A percentile compares a stretch with the other conserved stretches of the same genome.
Conservation (phyloP, 768 basidiomycete species). For the Chalciporus pseudorubinellus region DNA sequence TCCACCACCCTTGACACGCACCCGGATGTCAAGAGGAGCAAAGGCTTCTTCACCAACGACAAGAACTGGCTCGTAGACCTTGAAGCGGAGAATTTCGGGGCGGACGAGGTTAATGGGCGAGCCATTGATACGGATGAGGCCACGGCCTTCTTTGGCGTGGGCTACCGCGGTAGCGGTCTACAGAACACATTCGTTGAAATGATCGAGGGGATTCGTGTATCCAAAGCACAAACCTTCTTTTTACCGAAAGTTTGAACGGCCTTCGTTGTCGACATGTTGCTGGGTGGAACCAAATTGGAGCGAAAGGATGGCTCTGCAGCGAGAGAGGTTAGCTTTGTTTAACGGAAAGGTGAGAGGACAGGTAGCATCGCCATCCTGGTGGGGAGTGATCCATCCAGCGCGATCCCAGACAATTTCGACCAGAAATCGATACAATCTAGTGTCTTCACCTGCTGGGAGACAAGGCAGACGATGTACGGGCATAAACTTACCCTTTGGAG, state of each 20-base stretch:
- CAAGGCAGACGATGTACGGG: neutral
- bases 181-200: conserved; percentile 7
- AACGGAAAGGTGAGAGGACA: neutral
- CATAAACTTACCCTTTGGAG: conserved; percentile 40
- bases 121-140: conserved; percentile 95
- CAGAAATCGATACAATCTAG: neutral
- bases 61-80: conserved; percentile 97
- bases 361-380: conserved; percentile 35
- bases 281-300: conserved; percentile 14
- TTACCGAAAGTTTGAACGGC: conserved; percentile 99
- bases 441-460: neutral
- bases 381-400: conserved; percentile 39
- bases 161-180: conserved; percentile 98
- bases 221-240: conserved; percentile 78
- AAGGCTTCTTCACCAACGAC: conserved; percentile 91
- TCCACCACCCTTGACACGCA: conserved; percentile 98
- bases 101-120: conserved; percentile 94
- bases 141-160: conserved; percentile 93
- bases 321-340: conserved; percentile 17
- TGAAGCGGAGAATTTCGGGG: conserved; percentile 94
- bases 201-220: neutral
- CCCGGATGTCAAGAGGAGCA: conserved; percentile 87
- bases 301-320: conserved; percentile 17
- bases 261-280: conserved; percentile 71
- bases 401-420: conserved; percentile 24